phyloP scores from a whole-genome alignment of 2,329 filamentous ascomycete species.

The Ascochyta clinopodiicola region DNA sequence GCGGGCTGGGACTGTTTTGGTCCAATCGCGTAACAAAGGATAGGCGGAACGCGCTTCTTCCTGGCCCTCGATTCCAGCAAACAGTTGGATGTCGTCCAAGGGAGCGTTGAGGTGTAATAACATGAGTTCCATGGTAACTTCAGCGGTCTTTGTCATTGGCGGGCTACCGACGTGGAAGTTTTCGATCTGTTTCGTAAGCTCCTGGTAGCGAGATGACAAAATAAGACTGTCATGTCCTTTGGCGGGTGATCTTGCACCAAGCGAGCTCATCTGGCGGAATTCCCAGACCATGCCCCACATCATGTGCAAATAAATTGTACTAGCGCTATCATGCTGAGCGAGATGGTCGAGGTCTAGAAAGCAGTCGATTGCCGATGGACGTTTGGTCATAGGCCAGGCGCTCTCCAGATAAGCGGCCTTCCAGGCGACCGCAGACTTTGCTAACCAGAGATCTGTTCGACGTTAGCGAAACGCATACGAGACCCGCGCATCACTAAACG shows the following conservation, averaged over 20 bases:
- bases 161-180: conserved; percentile 58
- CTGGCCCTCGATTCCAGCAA: conserved; percentile 71
- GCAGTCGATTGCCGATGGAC: conserved; percentile 40
- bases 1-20: conserved; percentile 61
- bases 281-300: conserved; percentile 72
- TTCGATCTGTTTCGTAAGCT: conserved; percentile 66
- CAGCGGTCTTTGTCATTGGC: conserved; percentile 40
- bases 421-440: conserved; percentile 69
- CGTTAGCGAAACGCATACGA: background rate
- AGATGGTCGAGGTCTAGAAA: conserved; percentile 36
- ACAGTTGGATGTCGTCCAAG: conserved; percentile 70
- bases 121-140: conserved; percentile 57
- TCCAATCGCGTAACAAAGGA: conserved; percentile 66
- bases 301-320: conserved; percentile 68
- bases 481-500: no score
- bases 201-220: conserved; percentile 53
- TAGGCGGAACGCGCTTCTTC: conserved; percentile 69
- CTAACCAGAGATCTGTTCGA: conserved; percentile 64
- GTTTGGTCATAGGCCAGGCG: conserved; percentile 20
- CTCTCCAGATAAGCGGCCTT: conserved; percentile 63
- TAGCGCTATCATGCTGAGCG: conserved; percentile 43
- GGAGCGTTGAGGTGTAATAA: conserved; percentile 70
- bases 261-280: conserved; percentile 66
- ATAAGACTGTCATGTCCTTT: conserved; percentile 45
- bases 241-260: conserved; percentile 53